Percentiles rank a stretch among this genome's conserved stretches.
These are phyloP conservation scores for Dicorynia guianensis DNA, from an alignment of 306 rosid genomes.

Conservation along the genomic window DNA sequence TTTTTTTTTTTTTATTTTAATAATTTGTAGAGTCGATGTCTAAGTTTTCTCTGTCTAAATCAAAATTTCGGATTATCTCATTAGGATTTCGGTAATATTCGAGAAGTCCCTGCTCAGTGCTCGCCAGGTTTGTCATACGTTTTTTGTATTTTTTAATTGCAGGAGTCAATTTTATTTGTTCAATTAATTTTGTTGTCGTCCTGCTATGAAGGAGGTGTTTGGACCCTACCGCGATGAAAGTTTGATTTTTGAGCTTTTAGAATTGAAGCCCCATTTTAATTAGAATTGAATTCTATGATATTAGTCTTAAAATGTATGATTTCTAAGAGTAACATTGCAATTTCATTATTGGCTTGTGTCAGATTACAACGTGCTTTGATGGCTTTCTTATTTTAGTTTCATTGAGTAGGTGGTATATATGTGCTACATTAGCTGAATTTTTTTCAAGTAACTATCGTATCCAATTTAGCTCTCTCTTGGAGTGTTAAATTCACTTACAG, in stretches of 20 bases:
- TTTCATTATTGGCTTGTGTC: no score
- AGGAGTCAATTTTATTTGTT: background rate
- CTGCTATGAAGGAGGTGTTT: slow-evolving; percentile 66
- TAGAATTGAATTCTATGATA: no score
- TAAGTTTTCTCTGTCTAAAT: slow-evolving; percentile 22
- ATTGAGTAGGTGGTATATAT: no score
- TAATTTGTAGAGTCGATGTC: background rate
- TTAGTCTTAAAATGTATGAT: no score
- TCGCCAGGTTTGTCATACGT: slow-evolving; percentile 73
- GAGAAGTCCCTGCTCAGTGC: slow-evolving; percentile 89
- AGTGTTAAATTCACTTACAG: no score
- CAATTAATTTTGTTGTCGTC: slow-evolving; percentile 13
- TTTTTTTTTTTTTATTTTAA: background rate
- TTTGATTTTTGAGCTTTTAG: slow-evolving; percentile 83
- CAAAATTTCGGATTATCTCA: slow-evolving; percentile 16
- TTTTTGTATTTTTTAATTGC: slow-evolving; percentile 3
- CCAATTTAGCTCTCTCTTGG: no score
- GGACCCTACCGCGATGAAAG: slow-evolving; percentile 85
- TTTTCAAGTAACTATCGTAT: no score
- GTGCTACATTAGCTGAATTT: no score
- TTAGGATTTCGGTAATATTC: slow-evolving; percentile 77
- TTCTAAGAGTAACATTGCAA: no score
- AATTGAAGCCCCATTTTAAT: no score
- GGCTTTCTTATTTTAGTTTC: no score
- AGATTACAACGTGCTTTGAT: no score